Percentiles rank a stretch among this genome's conserved stretches.
phyloP scores from a whole-genome alignment of 2,329 filamentous ascomycete genomes.

The Calonectria fujianensis region DNA sequence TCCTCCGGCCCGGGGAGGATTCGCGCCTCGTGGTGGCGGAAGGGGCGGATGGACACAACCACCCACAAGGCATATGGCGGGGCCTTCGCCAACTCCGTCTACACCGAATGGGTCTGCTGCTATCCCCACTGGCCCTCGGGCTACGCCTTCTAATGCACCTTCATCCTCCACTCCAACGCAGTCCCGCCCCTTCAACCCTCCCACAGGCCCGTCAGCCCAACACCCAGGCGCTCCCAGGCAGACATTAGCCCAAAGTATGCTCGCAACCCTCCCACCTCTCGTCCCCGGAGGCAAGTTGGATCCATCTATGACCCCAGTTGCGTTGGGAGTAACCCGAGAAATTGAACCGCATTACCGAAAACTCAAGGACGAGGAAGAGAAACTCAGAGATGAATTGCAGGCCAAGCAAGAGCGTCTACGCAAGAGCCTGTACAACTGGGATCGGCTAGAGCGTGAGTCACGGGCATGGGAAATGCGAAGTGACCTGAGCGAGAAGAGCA shows the following conservation, averaged over 20 bases:
- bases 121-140: slow-evolving; percentile 71
- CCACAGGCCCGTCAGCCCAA: slow-evolving; percentile 71
- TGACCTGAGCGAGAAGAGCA: slow-evolving; percentile 73
- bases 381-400: slow-evolving; percentile 71
- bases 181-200: slow-evolving; percentile 72
- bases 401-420: slow-evolving; percentile 73
- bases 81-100: slow-evolving; percentile 62
- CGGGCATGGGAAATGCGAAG: slow-evolving; percentile 73
- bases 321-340: slow-evolving; percentile 70
- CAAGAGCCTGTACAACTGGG: slow-evolving; percentile 72
- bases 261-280: slow-evolving; percentile 70
- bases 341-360: slow-evolving; percentile 73
- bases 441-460: slow-evolving; percentile 72
- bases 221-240: slow-evolving; percentile 62
- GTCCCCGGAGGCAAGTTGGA: slow-evolving; percentile 74
- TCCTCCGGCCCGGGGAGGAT: slow-evolving; percentile 66
- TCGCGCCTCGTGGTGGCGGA: slow-evolving; percentile 65
- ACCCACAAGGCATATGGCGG: slow-evolving; percentile 58
- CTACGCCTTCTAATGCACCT: slow-evolving; percentile 56
- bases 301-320: slow-evolving; percentile 65
- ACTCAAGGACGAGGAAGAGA: slow-evolving; percentile 75
- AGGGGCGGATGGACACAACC: slow-evolving; percentile 67
- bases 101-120: slow-evolving; percentile 62
- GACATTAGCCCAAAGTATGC: slow-evolving; percentile 71
- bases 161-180: slow-evolving; percentile 65